Evolutionary conservation across 75 land plant genomes (phyloP).

Genomic region (Sequoiadendron giganteum): DNA sequence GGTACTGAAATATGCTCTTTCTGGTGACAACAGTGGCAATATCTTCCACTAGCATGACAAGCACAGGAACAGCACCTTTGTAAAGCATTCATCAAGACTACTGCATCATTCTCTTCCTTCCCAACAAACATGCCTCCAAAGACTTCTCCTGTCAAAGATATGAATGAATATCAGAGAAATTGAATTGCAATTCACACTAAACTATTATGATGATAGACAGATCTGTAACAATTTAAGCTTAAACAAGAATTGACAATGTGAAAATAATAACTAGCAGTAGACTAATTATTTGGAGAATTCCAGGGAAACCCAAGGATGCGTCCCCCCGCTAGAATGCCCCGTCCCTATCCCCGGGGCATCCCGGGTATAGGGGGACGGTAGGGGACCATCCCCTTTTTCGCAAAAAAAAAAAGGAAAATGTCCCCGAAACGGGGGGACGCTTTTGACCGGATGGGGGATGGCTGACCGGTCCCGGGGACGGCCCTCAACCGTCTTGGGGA

Average conservation of each 20-base stretch:
- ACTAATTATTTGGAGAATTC: not conserved
- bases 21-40: slow-evolving; percentile 16
- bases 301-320: too few species aligned
- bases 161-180: not conserved
- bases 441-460: too few species aligned
- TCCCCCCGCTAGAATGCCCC: too few species aligned
- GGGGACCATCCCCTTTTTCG: too few species aligned
- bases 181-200: not conserved
- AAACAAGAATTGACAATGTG: not conserved
- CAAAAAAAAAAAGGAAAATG: too few species aligned
- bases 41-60: slow-evolving; percentile 27
- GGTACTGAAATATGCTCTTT: slow-evolving; percentile 31
- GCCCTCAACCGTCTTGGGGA: too few species aligned
- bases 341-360: too few species aligned
- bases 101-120: slow-evolving; percentile 60
- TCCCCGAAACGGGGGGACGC: too few species aligned
- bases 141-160: slow-evolving; percentile 68
- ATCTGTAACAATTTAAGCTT: not conserved
- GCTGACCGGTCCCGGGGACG: too few species aligned
- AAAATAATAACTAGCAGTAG: not conserved
- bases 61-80: slow-evolving; percentile 57
- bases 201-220: not conserved
- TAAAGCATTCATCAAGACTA: slow-evolving; percentile 55
- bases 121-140: slow-evolving; percentile 79
- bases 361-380: too few species aligned